A percentile compares a stretch with the other conserved stretches of the same genome.
phyloP scores from a whole-genome alignment of 2,329 filamentous ascomycete genomes.

The Acephala macrosclerotiorum region DNA sequence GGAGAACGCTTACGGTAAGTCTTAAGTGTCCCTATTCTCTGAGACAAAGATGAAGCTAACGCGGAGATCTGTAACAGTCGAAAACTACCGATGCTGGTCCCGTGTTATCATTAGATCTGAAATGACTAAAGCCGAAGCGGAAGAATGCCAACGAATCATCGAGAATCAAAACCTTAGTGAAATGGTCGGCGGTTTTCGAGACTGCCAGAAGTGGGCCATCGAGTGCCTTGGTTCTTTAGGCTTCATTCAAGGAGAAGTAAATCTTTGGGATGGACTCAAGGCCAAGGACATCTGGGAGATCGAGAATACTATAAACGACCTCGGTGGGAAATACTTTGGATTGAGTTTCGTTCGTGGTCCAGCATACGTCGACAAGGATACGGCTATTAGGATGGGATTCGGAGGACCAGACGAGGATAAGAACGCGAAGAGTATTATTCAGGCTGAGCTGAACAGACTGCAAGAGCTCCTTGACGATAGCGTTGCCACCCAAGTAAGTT shows the following conservation, averaged over 20 bases:
- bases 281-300: background rate
- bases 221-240: background rate
- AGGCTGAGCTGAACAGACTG: no score
- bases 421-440: background rate
- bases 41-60: background rate
- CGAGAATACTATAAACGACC: background rate
- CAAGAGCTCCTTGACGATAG: no score
- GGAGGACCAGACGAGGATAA: conserved; percentile 2
- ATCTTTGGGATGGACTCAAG: background rate
- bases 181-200: conserved; percentile 1
- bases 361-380: background rate
- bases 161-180: background rate
- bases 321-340: background rate
- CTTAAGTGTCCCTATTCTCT: background rate
- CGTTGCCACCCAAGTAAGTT: no score
- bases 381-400: background rate
- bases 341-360: background rate
- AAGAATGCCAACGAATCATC: background rate
- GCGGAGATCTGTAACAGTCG: background rate
- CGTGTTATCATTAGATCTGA: background rate
- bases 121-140: background rate
- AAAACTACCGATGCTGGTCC: background rate
- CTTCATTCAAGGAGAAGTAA: background rate
- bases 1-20: background rate
- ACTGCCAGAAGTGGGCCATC: conserved; percentile 12